Percentiles rank a stretch among this genome's conserved stretches.
Conservation (phyloP, 495 filamentous ascomycete genomes). For the Hypoxylon fuscum region DNA sequence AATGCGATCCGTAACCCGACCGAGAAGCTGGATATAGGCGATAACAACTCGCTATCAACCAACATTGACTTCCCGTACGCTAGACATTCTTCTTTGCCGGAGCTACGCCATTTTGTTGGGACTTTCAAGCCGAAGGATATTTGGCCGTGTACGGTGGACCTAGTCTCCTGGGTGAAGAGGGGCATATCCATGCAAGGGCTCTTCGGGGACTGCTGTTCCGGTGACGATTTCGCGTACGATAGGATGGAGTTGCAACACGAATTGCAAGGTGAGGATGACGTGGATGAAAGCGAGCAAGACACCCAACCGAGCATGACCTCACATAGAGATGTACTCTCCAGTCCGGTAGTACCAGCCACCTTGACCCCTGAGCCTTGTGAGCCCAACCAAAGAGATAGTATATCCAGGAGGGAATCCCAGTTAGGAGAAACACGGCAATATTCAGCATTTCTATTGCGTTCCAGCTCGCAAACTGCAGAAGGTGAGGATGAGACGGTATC, state of each 20-base stretch:
- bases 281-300: background rate
- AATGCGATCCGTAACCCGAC: conserved; percentile 29
- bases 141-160: conserved; percentile 83
- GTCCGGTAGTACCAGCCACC: background rate
- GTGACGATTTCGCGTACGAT: conserved; percentile 71
- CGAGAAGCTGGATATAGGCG: background rate
- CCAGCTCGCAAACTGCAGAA: background rate
- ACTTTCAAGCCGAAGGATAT: conserved; percentile 79
- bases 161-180: conserved; percentile 65
- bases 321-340: background rate
- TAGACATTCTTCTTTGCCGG: conserved; percentile 85
- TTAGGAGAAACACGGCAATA: no score
- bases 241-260: conserved; percentile 54
- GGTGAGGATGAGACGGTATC: background rate
- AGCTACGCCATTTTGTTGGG: conserved; percentile 75
- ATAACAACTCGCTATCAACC: conserved; percentile 45
- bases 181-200: conserved; percentile 68
- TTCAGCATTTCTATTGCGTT: no score
- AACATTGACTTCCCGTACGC: conserved; percentile 81
- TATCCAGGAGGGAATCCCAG: background rate
- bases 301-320: background rate
- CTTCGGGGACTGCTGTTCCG: conserved; percentile 76
- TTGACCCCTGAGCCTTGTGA: background rate
- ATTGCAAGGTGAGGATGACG: background rate
- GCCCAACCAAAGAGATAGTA: background rate